A percentile compares a stretch with the other conserved stretches of the same genome.
phyloP scores from a whole-genome alignment of 2,329 filamentous ascomycete genomes.

The Colletotrichum echinochloae region DNA sequence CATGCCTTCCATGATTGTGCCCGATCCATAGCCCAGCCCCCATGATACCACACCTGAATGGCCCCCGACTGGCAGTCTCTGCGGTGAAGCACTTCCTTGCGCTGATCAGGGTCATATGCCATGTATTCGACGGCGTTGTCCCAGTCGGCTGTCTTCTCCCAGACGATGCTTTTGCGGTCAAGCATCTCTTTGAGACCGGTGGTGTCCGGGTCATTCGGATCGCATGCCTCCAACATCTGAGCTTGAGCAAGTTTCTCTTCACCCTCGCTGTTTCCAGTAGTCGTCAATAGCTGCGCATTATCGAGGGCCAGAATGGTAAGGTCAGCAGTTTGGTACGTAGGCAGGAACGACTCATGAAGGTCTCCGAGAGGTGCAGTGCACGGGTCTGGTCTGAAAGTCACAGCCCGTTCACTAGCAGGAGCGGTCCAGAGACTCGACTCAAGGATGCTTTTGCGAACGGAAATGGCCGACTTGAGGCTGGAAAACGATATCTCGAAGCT shows the following conservation, averaged over 20 bases:
- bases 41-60: conserved; percentile 23
- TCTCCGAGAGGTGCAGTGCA: conserved; percentile 19
- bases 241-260: neutral
- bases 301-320: conserved; percentile 3
- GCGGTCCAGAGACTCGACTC: conserved; percentile 3
- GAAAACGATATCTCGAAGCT: conserved; percentile 32
- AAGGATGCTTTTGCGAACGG: conserved; percentile 23
- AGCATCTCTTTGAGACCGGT: conserved; percentile 13
- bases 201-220: conserved; percentile 10
- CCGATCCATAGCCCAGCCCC: conserved; percentile 19
- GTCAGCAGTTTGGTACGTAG: conserved; percentile 1
- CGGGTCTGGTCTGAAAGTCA: conserved; percentile 18
- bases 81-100: conserved; percentile 21
- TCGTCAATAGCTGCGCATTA: conserved; percentile 17
- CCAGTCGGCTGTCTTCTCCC: conserved; percentile 31
- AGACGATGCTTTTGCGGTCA: conserved; percentile 25
- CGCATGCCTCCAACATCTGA: neutral
- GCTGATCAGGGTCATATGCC: conserved; percentile 28
- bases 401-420: neutral
- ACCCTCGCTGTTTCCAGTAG: neutral
- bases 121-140: conserved; percentile 15
- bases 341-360: conserved; percentile 16
- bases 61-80: conserved; percentile 29
- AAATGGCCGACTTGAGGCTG: conserved; percentile 14
- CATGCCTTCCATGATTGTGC: conserved; percentile 28